phyloP scores from a whole-genome alignment of 2,329 filamentous ascomycete genomes.

The Epichloe hybrida region DNA sequence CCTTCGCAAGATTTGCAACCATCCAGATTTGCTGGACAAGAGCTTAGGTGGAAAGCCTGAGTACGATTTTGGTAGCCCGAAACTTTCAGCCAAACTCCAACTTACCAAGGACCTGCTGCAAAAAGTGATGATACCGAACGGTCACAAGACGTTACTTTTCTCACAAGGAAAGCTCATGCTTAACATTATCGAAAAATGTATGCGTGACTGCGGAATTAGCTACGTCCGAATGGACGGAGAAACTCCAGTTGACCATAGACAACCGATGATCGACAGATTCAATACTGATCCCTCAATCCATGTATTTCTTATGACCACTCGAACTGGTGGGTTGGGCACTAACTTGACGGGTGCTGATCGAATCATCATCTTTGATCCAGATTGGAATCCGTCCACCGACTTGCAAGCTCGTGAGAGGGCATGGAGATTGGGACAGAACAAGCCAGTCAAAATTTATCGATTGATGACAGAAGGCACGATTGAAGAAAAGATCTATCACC shows the following conservation, averaged over 20 bases:
- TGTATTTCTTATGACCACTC: constrained; percentile 87
- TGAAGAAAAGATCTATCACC: constrained; percentile 97
- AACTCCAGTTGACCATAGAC: constrained; percentile 78
- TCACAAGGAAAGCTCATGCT: constrained; percentile 92
- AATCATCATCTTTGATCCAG: constrained; percentile 96
- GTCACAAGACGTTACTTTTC: constrained; percentile 88
- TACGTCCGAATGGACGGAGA: constrained; percentile 89
- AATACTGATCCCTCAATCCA: constrained; percentile 69
- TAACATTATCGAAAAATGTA: constrained; percentile 77
- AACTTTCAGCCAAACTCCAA: constrained; percentile 89
- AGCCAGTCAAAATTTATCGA: constrained; percentile 88
- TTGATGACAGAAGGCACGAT: constrained; percentile 98
- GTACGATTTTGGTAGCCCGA: constrained; percentile 65
- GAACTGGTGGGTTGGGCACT: constrained; percentile 84
- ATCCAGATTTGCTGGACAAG: constrained; percentile 74
- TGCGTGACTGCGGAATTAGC: constrained; percentile 55
- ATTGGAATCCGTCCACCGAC: constrained; percentile 97
- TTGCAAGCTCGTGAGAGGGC: constrained; percentile 89
- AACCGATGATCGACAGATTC: constrained; percentile 82
- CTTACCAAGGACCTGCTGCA: constrained; percentile 78
- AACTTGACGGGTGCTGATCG: constrained; percentile 91
- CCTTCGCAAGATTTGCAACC: constrained; percentile 92
- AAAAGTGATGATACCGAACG: constrained; percentile 70
- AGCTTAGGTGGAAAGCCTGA: constrained; percentile 38
- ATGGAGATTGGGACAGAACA: constrained; percentile 90